Evolutionary conservation across 2,329 filamentous ascomycete species (phyloP), one percentile per base, ranked within the genome.

Genomic region (Aspergillus pseudonomiae): DNA sequence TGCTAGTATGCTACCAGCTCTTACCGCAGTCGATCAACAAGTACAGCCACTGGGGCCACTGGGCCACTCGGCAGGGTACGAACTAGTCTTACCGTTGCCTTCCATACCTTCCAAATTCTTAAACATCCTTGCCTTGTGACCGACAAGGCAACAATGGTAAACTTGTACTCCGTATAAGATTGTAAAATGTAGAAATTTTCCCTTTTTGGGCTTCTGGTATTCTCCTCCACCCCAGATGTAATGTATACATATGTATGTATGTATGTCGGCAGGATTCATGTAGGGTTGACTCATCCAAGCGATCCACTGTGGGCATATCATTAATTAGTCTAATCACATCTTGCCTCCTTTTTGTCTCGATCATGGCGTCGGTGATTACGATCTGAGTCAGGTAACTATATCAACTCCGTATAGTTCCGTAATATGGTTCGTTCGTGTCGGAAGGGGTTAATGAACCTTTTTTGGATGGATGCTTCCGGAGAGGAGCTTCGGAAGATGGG

Each of bases 41-140:
- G 54, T 61, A 61, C 59, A 64, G 59, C 62, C 62, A 64, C 62
- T 34, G 50, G 28, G 28, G 45, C 50, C 26, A 53, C 52, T 36
- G 32, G 58, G 58, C 54, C 46, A 24, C 21, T 24, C 21, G 21
- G 21, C 21, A 24, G 21, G 21, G 21, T 24, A 54, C 52, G 30
- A 24, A 24, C 45, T 48, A 39, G 34, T 39, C 14, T 12, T 16
- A 16, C 16, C 36, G 36, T 41, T 41, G 39, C 16, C 39, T 41
- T 41, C 39, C 39, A 41, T 41, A n/a, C 39, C 39, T 41, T 41
- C 39, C 4, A 16, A 16, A 6, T 7, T 6, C 39, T n/a, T n/a
- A 19, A 9, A 2, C 6, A n/a, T 12, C 16, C 9, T 41, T n/a
- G 16, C 39, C 39, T 41, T 41, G 39, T 41, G 39, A 41, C 39